Base-by-base conservation (phyloP, 1,284 basidiomycete species). In the Moesziomyces parantarcticus region DNA sequence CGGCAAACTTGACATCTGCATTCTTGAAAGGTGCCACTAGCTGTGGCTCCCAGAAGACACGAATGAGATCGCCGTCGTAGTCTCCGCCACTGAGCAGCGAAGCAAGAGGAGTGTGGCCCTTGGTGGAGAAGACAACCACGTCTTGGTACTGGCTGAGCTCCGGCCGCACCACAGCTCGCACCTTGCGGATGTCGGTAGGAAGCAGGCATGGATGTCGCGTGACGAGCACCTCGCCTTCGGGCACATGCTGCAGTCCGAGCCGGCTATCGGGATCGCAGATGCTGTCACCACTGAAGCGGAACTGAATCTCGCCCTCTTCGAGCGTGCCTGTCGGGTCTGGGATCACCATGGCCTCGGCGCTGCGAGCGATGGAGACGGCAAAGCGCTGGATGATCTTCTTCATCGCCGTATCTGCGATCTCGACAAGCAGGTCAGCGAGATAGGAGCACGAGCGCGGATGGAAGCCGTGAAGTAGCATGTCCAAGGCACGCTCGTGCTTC, bases 81-180 rank as follows among this genome's bases (percentile, higher is more conserved):
- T 82, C 80, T 2, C 80, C 81, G 3, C 81, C 79, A 2, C 75
- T 76, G 0, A 83, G 56, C 18, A 81, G 47, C 5, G 75, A 74
- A 29, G 77, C 76, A 3, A 78, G 58, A 5, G 78, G 58, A 1
- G 58, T 46, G 16, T 60, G 44, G 16, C 82, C 82, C 40, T 68
- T 73, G 23, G 50, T 50, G 14, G 78, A 76, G 39, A 82, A 79
- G 32, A 83, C 61, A n/a, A 82, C 66, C 1, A 81, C 76, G 29
- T 83, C 78, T 25, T 57, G 59, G 42, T 61, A 73, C 7, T 23
- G 13, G 13, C 48, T 47, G 25, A 80, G 70, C 40, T 75, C 77
- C 4, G 65, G 57, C 0, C 57, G 25, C 23, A 78, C 66, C 11
- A 83, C 78, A 1, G 80, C 80, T 0, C 44, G 47, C 2, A 75